Percentiles rank a stretch among this genome's conserved stretches.
Conservation (phyloP, 2,329 filamentous ascomycete species). For the Alternaria longipes region DNA sequence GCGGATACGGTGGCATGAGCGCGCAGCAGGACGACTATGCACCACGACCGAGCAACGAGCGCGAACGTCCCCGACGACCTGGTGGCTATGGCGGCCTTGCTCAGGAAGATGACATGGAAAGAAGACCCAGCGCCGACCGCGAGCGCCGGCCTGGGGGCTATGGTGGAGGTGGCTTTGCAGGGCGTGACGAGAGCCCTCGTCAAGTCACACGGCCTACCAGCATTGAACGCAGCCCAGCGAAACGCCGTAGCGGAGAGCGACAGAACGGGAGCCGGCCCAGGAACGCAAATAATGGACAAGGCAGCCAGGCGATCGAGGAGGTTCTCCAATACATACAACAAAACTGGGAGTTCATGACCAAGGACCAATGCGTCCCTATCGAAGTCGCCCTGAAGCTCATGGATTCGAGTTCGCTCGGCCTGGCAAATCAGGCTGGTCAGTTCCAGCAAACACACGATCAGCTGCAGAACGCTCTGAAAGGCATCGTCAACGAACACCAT, state of each 20-base stretch:
- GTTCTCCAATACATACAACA: slow-evolving; percentile 83
- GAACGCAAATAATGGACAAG: slow-evolving; percentile 47
- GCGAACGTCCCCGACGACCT: slow-evolving; percentile 31
- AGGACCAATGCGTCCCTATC: slow-evolving; percentile 88
- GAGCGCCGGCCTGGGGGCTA: slow-evolving; percentile 49
- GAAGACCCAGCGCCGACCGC: slow-evolving; percentile 36
- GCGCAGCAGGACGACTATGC: slow-evolving; percentile 27
- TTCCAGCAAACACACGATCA: slow-evolving; percentile 86
- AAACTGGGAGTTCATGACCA: slow-evolving; percentile 93
- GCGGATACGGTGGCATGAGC: slow-evolving; percentile 40
- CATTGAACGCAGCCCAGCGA: slow-evolving; percentile 54
- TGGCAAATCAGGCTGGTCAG: slow-evolving; percentile 85
- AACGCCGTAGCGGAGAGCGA: slow-evolving; percentile 53
- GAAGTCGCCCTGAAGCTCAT: slow-evolving; percentile 95
- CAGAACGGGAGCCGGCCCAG: slow-evolving; percentile 38
- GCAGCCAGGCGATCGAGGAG: slow-evolving; percentile 59
- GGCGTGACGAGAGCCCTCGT: slow-evolving; percentile 36
- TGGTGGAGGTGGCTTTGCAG: slow-evolving; percentile 38
- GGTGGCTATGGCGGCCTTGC: slow-evolving; percentile 43
- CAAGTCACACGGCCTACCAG: slow-evolving; percentile 49
- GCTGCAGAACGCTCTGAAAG: slow-evolving; percentile 90
- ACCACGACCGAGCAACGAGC: slow-evolving; percentile 30
- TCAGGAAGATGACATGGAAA: slow-evolving; percentile 32
- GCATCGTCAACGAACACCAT: slow-evolving; percentile 96
- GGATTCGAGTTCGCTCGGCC: slow-evolving; percentile 90